Base-by-base conservation (phyloP, 2,329 filamentous ascomycete species). In the Westerdykella aurantiaca region DNA sequence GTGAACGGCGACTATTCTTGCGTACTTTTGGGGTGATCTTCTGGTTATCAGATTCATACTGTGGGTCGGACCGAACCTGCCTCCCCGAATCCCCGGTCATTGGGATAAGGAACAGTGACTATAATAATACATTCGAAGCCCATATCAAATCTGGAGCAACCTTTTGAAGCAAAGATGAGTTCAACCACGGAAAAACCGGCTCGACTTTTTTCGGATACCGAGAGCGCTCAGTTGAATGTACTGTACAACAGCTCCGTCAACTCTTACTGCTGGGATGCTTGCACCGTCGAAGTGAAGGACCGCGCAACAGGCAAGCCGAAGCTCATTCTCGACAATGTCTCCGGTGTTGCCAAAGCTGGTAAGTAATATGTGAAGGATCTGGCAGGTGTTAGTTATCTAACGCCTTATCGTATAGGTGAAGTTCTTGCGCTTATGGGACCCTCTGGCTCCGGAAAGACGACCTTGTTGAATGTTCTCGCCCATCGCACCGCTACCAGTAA, bases 401-500 rank as follows among this genome's bases (percentile, higher is more conserved):
- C 38, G 5, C 38, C 44, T 44, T 17, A 31, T 14, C 11, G 80
- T 80, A 13, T 25, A 61, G 83, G 85, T 23, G 82, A 89, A 57
- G 71, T 90, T 34, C 76, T 88, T 47, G 88, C 88, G 33, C 68
- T 94, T 37, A 91, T 94, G 86, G 88, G 88, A 18, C 87, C 87
- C 7, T 72, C 69, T 68, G 72, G 72, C 52, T 74, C 80, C 45
- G 88, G 88, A 40, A 95, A 95, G 66, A 93, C 88, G 0, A 94
- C 88, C 0, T 75, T 95, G 0, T 75, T 95, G 31, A 90, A 94
- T 61, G 80, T 86, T 5, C 79, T 94, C 12, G 87, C 88, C 6
- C 78, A 80, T 45, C 74, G 83, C 48, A 71, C 70, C 49, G 70
- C 72, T 11, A 72, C 73, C 0, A 72, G 78, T 1, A 76, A 76